Conservation (phyloP, 441 rosid species). For the Isatis lusitanica region DNA sequence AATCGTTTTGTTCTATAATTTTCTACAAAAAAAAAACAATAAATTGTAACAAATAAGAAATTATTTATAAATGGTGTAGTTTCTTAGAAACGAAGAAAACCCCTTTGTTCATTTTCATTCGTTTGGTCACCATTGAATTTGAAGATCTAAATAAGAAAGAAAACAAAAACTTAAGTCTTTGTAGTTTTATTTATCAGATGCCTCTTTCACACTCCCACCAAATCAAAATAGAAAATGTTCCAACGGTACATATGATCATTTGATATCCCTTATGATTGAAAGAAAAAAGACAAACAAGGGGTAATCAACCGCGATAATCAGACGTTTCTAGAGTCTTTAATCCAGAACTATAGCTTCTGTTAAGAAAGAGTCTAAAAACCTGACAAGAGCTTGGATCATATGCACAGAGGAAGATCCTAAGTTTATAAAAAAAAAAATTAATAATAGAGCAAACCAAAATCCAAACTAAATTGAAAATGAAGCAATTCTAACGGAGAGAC, state of each 20-base stretch:
- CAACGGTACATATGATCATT: slow-evolving; percentile 20
- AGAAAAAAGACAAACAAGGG: slow-evolving; percentile 12
- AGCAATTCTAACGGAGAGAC: slow-evolving; percentile 4
- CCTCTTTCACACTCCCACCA: slow-evolving; percentile 18
- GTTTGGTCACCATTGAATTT: too few species aligned
- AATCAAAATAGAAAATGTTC: slow-evolving; percentile 21
- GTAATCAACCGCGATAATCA: slow-evolving; percentile 15
- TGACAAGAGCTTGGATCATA: slow-evolving; percentile 29
- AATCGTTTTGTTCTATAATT: too few species aligned
- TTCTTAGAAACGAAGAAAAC: too few species aligned
- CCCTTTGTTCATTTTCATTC: too few species aligned
- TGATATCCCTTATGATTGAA: slow-evolving; percentile 26
- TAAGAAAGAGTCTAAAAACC: slow-evolving; percentile 17
- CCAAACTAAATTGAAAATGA: slow-evolving; percentile 1
- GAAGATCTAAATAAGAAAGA: not conserved
- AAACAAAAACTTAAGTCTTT: not conserved
- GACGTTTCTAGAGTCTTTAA: slow-evolving; percentile 20
- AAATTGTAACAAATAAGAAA: too few species aligned
- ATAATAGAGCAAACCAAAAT: slow-evolving; percentile 4
- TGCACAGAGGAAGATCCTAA: slow-evolving; percentile 27
- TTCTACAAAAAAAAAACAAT: too few species aligned
- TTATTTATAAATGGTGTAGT: too few species aligned
- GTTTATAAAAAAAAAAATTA: not conserved
- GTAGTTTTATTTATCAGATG: slow-evolving; percentile 9
- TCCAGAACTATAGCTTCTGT: slow-evolving; percentile 26